phyloP scores from a whole-genome alignment of 257 asterid species.

The Ehretia macrophylla region DNA sequence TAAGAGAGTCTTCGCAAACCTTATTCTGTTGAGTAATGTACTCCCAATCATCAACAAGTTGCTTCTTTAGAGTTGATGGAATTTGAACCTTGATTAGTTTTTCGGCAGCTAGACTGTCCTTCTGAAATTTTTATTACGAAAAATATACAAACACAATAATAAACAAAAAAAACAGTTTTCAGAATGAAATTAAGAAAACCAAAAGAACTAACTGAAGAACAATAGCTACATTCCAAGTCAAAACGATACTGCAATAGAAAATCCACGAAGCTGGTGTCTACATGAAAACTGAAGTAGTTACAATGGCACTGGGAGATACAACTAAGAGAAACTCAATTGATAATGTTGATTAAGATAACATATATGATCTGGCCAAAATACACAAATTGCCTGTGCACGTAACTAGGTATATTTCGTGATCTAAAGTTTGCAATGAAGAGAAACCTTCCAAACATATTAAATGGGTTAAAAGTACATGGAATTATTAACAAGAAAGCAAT shows the following conservation, averaged over 20 bases:
- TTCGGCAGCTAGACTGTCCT: conserved; percentile 47
- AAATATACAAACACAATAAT: background rate
- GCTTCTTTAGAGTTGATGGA: conserved; percentile 72
- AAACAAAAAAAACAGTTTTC: background rate
- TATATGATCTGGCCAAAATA: too few relatives aligned
- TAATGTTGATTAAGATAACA: too few relatives aligned
- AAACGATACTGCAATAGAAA: too few relatives aligned
- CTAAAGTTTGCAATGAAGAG: too few relatives aligned
- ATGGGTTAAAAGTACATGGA: too few relatives aligned
- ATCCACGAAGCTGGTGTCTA: too few relatives aligned
- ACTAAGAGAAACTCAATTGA: background rate
- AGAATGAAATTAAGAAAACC: background rate
- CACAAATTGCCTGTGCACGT: too few relatives aligned
- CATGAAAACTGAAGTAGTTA: too few relatives aligned
- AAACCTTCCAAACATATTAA: too few relatives aligned
- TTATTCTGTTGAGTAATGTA: conserved; percentile 73
- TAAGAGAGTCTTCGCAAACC: conserved; percentile 32
- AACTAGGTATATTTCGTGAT: too few relatives aligned
- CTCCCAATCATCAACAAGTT: conserved; percentile 81
- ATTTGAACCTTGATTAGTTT: conserved; percentile 65
- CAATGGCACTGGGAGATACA: background rate
- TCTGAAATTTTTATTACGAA: conserved; percentile 24
- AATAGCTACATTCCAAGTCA: background rate
- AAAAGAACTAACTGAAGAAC: background rate
- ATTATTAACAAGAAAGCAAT: too few relatives aligned